Evolutionary conservation across 805 yeast species (phyloP).

Genomic region (Candida corydali): DNA sequence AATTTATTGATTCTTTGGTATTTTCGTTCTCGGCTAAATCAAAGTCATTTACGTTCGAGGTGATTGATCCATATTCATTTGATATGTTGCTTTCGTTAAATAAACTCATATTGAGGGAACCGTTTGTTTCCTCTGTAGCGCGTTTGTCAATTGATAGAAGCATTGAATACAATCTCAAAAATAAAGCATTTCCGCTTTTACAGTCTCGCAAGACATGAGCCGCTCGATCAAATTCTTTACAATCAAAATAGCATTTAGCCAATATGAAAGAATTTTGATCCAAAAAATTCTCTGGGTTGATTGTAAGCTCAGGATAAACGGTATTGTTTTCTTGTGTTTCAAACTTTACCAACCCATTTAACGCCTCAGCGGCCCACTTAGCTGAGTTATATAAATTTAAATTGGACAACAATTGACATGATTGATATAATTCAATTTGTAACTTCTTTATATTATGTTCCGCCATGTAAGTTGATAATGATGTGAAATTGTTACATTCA

Average conservation of each 20-base stretch:
- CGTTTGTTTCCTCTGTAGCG: conserved; percentile 67
- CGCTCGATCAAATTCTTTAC: conserved; percentile 82
- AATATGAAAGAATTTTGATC: conserved; percentile 47
- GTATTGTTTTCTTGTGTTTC: conserved; percentile 5
- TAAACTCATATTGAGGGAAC: conserved; percentile 45
- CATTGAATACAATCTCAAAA: conserved; percentile 64
- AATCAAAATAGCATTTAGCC: conserved; percentile 72
- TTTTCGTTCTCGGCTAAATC: neutral
- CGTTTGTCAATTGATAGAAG: conserved; percentile 76
- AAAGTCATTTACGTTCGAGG: conserved; percentile 1
- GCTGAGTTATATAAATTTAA: conserved; percentile 66
- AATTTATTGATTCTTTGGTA: conserved; percentile 18
- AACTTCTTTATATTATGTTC: conserved; percentile 11
- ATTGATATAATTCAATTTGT: conserved; percentile 23
- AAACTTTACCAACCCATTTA: conserved; percentile 47
- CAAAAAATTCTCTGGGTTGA: conserved; percentile 28
- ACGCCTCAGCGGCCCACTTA: conserved; percentile 82
- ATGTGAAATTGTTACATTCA: too few relatives aligned
- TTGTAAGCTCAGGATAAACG: conserved; percentile 10
- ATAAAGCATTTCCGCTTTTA: conserved; percentile 47
- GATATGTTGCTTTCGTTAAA: conserved; percentile 7
- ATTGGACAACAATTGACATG: conserved; percentile 41
- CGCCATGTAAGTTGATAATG: conserved; percentile 1
- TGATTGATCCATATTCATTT: neutral
- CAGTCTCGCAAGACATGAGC: conserved; percentile 53